Evolutionary conservation across 2,329 filamentous ascomycete genomes (phyloP), one percentile per base, ranked within the genome.

Genomic region (Thermomyces lanuginosus): DNA sequence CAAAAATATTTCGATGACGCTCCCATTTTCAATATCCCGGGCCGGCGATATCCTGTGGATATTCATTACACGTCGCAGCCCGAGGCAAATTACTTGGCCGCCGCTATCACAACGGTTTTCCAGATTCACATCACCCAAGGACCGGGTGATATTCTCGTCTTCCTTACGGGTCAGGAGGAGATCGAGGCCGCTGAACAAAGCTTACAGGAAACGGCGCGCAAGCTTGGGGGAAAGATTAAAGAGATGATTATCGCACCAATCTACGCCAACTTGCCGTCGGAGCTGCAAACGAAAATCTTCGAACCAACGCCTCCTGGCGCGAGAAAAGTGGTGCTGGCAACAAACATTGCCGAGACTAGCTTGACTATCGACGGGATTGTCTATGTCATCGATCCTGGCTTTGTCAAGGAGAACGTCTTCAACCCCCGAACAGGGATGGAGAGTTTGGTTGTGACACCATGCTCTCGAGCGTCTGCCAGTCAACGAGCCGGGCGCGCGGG

Each of bases 291-390:
- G 24, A 86, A 86, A 48, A 92, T 95, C 38, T 98, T 98, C 43
- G 82, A 92, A 42, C 83, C 84, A 0, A 92, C 86, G 0, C 86
- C 89, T 0, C 70, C 76, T 0, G 76, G 76, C 10, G 76, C 79
- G 0, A 69, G 89, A 15, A 98, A 95, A 48, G 82, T 95, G 0
- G 82, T 98, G 0, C 58, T 95, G 19, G 83, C 86, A 0, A 95
- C 89, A 2, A 98, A 98, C 46, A 95, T 98, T 50, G 89, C 89
- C 2, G 89, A 98, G 51, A 98, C 89, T 0, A 83, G 74, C 60
- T 58, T 98, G 44, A 98, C 89, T 0, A 92, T 98, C 31, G 84
- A 95, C 47, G 86, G 84, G 9, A 92, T 95, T 33, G 78, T 86
- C 6, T 93, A 91, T 48, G 89, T 95, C 18, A 92, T 95, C 33